Percentiles rank a stretch among this genome's conserved stretches.
phyloP scores from a whole-genome alignment of 805 yeast species.

The Nakazawaea sp. region DNA sequence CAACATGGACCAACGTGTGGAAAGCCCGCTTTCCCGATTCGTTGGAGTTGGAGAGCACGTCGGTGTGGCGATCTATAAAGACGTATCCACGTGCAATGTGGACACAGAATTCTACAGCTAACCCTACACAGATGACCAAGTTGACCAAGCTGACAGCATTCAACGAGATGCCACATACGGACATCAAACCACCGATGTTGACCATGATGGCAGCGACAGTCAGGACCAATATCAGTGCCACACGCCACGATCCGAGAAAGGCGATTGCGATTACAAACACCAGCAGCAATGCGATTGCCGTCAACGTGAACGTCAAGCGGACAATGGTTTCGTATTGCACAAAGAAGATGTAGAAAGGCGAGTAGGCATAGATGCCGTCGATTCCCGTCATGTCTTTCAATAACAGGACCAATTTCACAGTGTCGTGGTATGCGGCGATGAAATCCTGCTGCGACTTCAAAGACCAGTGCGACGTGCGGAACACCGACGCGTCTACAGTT shows the following conservation, averaged over 20 bases:
- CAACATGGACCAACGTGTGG: constrained; percentile 69
- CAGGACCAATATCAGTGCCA: constrained; percentile 47
- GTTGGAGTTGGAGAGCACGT: neutral
- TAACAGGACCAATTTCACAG: constrained; percentile 59
- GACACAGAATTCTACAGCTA: constrained; percentile 89
- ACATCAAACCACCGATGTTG: constrained; percentile 78
- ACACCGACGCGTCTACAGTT: constrained; percentile 49
- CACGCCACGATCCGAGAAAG: constrained; percentile 59
- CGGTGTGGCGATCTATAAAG: constrained; percentile 10
- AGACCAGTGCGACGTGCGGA: constrained; percentile 76
- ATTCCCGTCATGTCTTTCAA: constrained; percentile 29
- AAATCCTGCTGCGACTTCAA: constrained; percentile 79
- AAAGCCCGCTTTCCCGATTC: constrained; percentile 28
- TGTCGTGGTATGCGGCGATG: constrained; percentile 69
- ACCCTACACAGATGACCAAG: constrained; percentile 84
- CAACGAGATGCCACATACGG: constrained; percentile 63
- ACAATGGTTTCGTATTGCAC: constrained; percentile 77
- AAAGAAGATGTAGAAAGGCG: constrained; percentile 89
- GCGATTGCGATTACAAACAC: constrained; percentile 48
- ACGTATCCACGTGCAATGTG: constrained; percentile 81
- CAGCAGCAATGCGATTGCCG: constrained; percentile 40
- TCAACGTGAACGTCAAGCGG: constrained; percentile 45
- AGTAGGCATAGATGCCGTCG: constrained; percentile 74
- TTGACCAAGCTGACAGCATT: constrained; percentile 91
- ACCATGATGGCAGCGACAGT: constrained; percentile 61